phyloP scores from a whole-genome alignment of 1,284 basidiomycete genomes.

The Sparassis latifolia region DNA sequence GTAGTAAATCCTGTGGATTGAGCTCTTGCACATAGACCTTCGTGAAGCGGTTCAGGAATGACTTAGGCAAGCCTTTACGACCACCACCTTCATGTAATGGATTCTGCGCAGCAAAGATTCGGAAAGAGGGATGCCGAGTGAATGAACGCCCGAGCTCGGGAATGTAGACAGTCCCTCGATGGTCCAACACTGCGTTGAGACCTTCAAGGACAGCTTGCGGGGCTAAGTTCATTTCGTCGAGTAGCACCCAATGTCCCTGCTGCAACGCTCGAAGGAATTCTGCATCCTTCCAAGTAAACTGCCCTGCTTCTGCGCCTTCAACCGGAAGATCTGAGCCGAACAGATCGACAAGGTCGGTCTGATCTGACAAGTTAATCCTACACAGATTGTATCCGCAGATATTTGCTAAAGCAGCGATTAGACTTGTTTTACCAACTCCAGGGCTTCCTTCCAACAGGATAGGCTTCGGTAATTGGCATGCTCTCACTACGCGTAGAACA shows the following conservation, averaged over 20 bases:
- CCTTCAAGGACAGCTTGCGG: conserved; percentile 96
- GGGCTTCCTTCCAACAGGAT: conserved; percentile 97
- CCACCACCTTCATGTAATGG: conserved; percentile 96
- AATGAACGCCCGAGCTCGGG: conserved; percentile 94
- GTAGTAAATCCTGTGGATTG: conserved; percentile 69
- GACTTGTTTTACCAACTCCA: conserved; percentile 98
- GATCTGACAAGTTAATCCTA: conserved; percentile 98
- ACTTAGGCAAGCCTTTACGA: conserved; percentile 95
- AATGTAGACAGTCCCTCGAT: conserved; percentile 92
- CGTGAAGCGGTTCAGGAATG: conserved; percentile 96
- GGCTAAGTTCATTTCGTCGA: conserved; percentile 99
- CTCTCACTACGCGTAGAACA: conserved; percentile 85
- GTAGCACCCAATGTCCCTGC: conserved; percentile 91
- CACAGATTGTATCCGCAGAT: conserved; percentile 76
- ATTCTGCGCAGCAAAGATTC: conserved; percentile 98
- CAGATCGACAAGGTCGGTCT: conserved; percentile 94
- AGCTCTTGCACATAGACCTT: conserved; percentile 95
- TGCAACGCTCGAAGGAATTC: conserved; percentile 93
- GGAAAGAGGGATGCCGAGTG: conserved; percentile 83
- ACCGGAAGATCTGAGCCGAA: conserved; percentile 97
- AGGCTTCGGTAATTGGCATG: conserved; percentile 87
- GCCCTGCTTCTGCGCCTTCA: conserved; percentile 85
- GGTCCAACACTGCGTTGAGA: conserved; percentile 94
- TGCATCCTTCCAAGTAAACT: conserved; percentile 97
- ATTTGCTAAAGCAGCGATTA: conserved; percentile 84